A percentile compares a stretch with the other conserved stretches of the same genome.
phyloP scores from a whole-genome alignment of 106 monocot species.

The Allium fistulosum region DNA sequence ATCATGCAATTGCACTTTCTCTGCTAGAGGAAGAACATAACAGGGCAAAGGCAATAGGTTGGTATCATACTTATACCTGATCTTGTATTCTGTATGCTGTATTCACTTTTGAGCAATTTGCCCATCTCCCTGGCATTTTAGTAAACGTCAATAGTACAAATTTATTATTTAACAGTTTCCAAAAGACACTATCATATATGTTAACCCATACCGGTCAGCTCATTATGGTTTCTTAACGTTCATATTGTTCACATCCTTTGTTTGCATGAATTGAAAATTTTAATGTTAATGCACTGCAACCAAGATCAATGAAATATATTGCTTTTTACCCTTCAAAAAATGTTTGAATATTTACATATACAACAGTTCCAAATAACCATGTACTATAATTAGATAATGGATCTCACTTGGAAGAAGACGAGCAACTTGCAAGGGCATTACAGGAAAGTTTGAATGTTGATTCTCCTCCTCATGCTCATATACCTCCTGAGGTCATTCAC shows the following conservation, averaged over 20 bases:
- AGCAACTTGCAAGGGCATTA: conserved; percentile 88
- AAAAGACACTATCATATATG: no score
- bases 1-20: conserved; percentile 65
- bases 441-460: conserved; percentile 73
- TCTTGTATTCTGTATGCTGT: not conserved
- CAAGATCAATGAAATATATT: no score
- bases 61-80: conserved; percentile 8
- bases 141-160: not conserved
- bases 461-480: conserved; percentile 30
- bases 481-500: conserved; percentile 13
- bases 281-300: no score
- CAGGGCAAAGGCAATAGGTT: conserved; percentile 44
- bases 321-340: not conserved
- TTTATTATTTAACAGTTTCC: not conserved
- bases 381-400: conserved; percentile 29
- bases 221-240: no score
- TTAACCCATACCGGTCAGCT: no score
- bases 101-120: not conserved
- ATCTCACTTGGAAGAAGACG: conserved; percentile 76
- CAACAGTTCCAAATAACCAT: not conserved
- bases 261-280: no score
- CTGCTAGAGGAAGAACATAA: conserved; percentile 64
- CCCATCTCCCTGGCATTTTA: not conserved
- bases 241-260: no score
- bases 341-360: conserved; percentile 1